Conservation (phyloP, 805 yeast species). For the Debaryomyces castellii region DNA sequence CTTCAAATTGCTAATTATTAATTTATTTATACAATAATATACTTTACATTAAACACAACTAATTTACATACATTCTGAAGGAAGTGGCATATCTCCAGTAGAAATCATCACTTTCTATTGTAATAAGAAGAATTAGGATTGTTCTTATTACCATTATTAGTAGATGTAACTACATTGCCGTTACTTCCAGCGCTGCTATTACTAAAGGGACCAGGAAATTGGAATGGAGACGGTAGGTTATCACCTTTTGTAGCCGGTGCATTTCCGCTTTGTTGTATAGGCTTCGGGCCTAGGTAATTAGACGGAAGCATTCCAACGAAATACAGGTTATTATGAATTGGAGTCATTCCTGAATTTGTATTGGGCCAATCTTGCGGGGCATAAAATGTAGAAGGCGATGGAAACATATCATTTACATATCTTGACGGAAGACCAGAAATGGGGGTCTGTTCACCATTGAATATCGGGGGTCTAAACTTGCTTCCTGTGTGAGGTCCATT, state of each 20-base stretch:
- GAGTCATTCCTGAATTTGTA: slow-evolving; percentile 36
- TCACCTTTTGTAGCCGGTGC: not conserved
- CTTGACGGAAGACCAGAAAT: slow-evolving; percentile 69
- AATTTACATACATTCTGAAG: not conserved
- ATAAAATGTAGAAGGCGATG: slow-evolving; percentile 78
- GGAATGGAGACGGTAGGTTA: slow-evolving; percentile 19
- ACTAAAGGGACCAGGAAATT: slow-evolving; percentile 34
- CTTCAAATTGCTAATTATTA: no score
- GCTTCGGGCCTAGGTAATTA: slow-evolving; percentile 6
- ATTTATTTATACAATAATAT: not conserved
- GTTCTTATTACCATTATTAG: not conserved
- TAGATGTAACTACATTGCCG: not conserved
- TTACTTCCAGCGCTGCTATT: not conserved
- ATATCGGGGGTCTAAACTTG: slow-evolving; percentile 1
- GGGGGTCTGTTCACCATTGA: slow-evolving; percentile 64
- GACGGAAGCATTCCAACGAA: slow-evolving; percentile 34
- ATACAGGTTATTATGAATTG: slow-evolving; percentile 34
- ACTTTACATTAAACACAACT: not conserved
- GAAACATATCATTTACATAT: slow-evolving; percentile 70
- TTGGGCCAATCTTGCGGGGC: slow-evolving; percentile 49
- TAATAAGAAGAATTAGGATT: not conserved
- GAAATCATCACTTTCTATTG: not conserved
- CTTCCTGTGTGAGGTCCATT: not conserved
- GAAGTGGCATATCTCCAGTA: not conserved
- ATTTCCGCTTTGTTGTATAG: not conserved